phyloP scores from a whole-genome alignment of 495 filamentous ascomycete genomes.

The Trichocladium antarcticum region DNA sequence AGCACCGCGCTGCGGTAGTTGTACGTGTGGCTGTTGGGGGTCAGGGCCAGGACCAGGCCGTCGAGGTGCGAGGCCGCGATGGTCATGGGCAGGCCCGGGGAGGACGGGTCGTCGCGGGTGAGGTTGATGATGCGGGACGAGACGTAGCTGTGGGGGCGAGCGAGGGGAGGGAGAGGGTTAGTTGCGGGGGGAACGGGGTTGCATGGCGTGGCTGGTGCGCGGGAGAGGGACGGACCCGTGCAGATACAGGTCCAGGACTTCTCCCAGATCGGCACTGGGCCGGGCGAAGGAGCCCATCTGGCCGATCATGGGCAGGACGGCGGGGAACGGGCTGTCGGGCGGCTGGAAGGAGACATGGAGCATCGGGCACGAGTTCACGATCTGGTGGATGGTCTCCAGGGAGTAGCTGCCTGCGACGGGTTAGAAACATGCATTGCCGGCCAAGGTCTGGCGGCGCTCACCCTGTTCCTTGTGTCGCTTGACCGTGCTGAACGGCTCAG shows the following conservation, averaged over 20 bases:
- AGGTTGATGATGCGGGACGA: slow-evolving; percentile 67
- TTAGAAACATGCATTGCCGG: background rate
- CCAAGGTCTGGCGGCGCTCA: slow-evolving; percentile 19
- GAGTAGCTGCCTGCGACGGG: slow-evolving; percentile 56
- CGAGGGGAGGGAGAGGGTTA: background rate
- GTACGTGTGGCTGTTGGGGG: slow-evolving; percentile 70
- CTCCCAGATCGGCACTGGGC: slow-evolving; percentile 51
- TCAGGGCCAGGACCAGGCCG: slow-evolving; percentile 64
- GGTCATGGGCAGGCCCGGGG: slow-evolving; percentile 49
- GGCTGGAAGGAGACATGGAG: slow-evolving; percentile 75
- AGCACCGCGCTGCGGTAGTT: slow-evolving; percentile 81
- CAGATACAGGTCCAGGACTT: slow-evolving; percentile 68
- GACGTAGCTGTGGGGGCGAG: slow-evolving; percentile 42
- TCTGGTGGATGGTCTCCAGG: slow-evolving; percentile 60
- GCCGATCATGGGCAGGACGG: slow-evolving; percentile 80
- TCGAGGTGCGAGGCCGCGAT: slow-evolving; percentile 55
- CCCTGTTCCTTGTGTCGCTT: slow-evolving; percentile 60
- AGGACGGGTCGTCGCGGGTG: slow-evolving; percentile 31
- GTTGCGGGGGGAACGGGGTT: too few species aligned
- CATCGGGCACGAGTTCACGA: slow-evolving; percentile 66
- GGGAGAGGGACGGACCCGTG: slow-evolving; percentile 45
- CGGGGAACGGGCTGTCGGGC: slow-evolving; percentile 56
- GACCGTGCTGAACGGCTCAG: slow-evolving; percentile 54
- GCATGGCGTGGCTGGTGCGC: too few species aligned
- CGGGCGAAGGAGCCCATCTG: slow-evolving; percentile 61